Percentiles rank a stretch among this genome's conserved stretches.
Conservation (phyloP, 495 filamentous ascomycete genomes). For the Margaritispora aquatica region DNA sequence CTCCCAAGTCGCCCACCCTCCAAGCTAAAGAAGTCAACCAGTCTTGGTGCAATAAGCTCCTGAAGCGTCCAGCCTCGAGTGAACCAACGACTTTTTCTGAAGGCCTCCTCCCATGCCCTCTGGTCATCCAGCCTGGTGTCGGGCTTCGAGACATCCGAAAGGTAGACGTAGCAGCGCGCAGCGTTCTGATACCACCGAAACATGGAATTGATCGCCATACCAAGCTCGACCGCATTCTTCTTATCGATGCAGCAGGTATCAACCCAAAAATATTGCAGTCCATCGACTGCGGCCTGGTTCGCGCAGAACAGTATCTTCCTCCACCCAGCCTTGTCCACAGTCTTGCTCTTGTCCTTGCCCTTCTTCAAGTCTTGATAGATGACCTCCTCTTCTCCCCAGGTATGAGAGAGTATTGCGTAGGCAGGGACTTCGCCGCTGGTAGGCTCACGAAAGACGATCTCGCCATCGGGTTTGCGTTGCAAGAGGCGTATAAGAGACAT, state of each 20-base stretch:
- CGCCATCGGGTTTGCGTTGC: conserved; percentile 18
- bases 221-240: background rate
- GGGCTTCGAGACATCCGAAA: background rate
- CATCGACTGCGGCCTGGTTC: conserved; percentile 23
- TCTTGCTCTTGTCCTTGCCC: conserved; percentile 13
- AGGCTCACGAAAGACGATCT: conserved; percentile 23
- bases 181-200: background rate
- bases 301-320: conserved; percentile 25
- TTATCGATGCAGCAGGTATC: background rate
- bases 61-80: conserved; percentile 1
- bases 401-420: conserved; percentile 27
- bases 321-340: conserved; percentile 23
- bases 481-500: conserved; percentile 21
- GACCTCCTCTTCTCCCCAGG: conserved; percentile 26
- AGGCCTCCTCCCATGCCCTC: conserved; percentile 5
- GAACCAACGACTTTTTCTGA: conserved; percentile 8
- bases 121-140: background rate
- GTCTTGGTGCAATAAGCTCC: conserved; percentile 25
- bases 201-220: background rate
- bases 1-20: conserved; percentile 25
- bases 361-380: conserved; percentile 21
- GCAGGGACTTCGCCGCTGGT: conserved; percentile 18
- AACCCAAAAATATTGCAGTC: conserved; percentile 4
- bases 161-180: background rate
- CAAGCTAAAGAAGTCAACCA: conserved; percentile 27